Evolutionary conservation across 306 rosid genomes (phyloP).

Genomic region (Sechiopsis laciniata): DNA sequence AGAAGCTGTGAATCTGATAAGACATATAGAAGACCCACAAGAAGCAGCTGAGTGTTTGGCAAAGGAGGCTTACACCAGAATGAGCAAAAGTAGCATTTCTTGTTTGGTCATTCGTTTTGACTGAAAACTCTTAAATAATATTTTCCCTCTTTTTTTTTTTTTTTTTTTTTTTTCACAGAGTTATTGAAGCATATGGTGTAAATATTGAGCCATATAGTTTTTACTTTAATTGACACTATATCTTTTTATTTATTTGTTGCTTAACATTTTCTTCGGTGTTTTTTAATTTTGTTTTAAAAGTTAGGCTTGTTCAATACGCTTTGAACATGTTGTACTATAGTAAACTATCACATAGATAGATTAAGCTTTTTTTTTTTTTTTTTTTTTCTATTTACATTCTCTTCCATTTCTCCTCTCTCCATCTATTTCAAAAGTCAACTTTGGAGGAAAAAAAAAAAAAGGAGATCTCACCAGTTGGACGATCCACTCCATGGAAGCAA

Average conservation of each 20-base stretch:
- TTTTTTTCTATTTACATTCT: neutral
- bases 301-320: neutral
- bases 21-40: conserved; percentile 68
- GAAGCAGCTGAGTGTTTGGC: conserved; percentile 79
- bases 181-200: conserved; percentile 2
- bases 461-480: neutral
- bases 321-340: neutral
- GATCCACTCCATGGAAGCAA: too few species aligned
- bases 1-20: conserved; percentile 80
- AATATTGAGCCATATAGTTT: conserved; percentile 2
- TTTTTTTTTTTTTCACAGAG: neutral
- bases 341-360: neutral
- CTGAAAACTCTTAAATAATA: neutral
- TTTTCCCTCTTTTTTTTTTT: neutral
- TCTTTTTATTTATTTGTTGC: neutral
- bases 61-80: conserved; percentile 64
- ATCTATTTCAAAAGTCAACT: neutral
- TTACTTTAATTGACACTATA: neutral
- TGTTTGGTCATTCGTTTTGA: conserved; percentile 86
- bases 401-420: neutral
- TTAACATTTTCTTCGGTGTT: neutral
- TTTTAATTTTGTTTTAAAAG: neutral
- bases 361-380: neutral
- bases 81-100: conserved; percentile 69
- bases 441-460: neutral